These are phyloP conservation scores for Pseudogymnoascus sp. DNA, from an alignment of 2,329 filamentous ascomycete genomes.

Conservation along the genomic window DNA sequence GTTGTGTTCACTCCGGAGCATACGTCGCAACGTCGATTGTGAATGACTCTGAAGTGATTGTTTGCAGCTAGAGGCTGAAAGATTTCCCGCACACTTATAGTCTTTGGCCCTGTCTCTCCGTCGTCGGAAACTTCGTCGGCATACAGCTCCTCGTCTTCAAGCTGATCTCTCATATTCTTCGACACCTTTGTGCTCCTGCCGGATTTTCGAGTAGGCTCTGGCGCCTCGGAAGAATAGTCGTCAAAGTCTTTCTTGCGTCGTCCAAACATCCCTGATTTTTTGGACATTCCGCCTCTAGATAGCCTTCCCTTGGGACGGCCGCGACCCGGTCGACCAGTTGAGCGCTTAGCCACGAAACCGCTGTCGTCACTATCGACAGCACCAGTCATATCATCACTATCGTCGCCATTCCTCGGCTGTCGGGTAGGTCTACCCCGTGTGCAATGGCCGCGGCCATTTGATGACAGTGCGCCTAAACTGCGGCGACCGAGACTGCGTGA, in stretches of 20 bases:
- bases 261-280: not conserved
- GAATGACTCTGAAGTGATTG: slow-evolving; percentile 60
- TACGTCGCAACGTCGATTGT: slow-evolving; percentile 62
- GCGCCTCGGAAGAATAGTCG: slow-evolving; percentile 14
- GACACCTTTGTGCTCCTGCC: slow-evolving; percentile 24
- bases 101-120: slow-evolving; percentile 37
- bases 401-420: not conserved
- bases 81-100: slow-evolving; percentile 60
- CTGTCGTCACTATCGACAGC: not conserved
- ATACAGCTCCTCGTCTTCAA: slow-evolving; percentile 44
- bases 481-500: not conserved
- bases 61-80: slow-evolving; percentile 56
- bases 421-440: not conserved
- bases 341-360: not conserved
- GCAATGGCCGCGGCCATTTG: not conserved
- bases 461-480: not conserved
- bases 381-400: not conserved
- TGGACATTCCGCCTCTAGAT: slow-evolving; percentile 2
- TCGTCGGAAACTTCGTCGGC: slow-evolving; percentile 38
- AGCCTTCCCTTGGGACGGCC: slow-evolving; percentile 11
- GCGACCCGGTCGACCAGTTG: slow-evolving; percentile 8
- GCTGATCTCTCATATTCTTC: slow-evolving; percentile 37
- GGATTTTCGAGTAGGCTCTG: slow-evolving; percentile 26
- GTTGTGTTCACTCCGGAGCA: slow-evolving; percentile 52
- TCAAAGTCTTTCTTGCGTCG: not conserved